phyloP scores from a whole-genome alignment of 1,139 yeast species.

The Scheffersomyces insectosa region DNA sequence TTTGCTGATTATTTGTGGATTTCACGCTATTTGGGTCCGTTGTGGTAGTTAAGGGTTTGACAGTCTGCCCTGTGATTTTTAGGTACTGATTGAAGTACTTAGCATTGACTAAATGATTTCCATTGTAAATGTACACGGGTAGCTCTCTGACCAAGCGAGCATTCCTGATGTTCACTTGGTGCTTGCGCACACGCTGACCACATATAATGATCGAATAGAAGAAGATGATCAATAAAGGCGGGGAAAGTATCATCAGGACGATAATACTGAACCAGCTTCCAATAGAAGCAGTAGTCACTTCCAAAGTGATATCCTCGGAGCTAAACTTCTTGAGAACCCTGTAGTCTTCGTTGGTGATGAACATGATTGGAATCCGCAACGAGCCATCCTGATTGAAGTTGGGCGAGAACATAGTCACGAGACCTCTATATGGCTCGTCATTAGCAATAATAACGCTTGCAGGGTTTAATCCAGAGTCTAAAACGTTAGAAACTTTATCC shows the following conservation, averaged over 20 bases:
- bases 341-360: slow-evolving; percentile 41
- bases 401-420: slow-evolving; percentile 46
- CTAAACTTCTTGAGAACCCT: slow-evolving; percentile 16
- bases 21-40: not conserved
- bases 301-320: slow-evolving; percentile 13
- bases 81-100: slow-evolving; percentile 28
- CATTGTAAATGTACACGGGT: slow-evolving; percentile 42
- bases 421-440: slow-evolving; percentile 39
- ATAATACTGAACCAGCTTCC: slow-evolving; percentile 44
- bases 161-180: slow-evolving; percentile 31
- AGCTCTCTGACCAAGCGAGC: slow-evolving; percentile 36
- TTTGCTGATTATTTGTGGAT: not conserved
- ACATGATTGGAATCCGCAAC: slow-evolving; percentile 36
- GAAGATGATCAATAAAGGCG: slow-evolving; percentile 41
- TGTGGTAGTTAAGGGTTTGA: not conserved
- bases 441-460: slow-evolving; percentile 41
- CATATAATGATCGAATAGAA: slow-evolving; percentile 35
- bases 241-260: slow-evolving; percentile 44
- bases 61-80: slow-evolving; percentile 11
- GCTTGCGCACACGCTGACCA: slow-evolving; percentile 30
- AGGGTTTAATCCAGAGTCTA: slow-evolving; percentile 31
- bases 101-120: slow-evolving; percentile 34
- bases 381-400: slow-evolving; percentile 40
- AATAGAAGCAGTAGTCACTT: slow-evolving; percentile 34
- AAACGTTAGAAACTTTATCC: slow-evolving; percentile 34